Conservation (phyloP, 2,329 filamentous ascomycete genomes). For the Colletotrichum coccodes region DNA sequence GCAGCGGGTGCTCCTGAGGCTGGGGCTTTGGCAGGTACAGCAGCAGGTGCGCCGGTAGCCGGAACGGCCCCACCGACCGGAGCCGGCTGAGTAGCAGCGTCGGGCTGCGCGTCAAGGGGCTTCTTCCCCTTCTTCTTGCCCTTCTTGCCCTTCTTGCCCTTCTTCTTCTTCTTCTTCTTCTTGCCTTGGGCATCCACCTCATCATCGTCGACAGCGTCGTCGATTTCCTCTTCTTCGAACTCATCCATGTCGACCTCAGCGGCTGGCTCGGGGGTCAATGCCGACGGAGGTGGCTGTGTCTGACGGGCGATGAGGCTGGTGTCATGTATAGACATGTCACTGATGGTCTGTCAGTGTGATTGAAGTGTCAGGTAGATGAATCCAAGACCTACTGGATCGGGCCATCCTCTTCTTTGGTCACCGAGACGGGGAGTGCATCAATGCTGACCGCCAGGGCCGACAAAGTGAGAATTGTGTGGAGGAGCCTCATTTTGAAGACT, state of each 20-base stretch:
- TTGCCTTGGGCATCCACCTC: conserved; percentile 19
- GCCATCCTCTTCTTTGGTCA: conserved; percentile 11
- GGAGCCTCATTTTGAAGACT: conserved; percentile 19
- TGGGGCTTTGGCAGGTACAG: background rate
- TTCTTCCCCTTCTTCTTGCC: conserved; percentile 30
- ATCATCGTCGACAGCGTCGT: background rate
- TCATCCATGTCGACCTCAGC: conserved; percentile 11
- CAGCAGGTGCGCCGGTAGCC: background rate
- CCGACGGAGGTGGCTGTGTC: background rate
- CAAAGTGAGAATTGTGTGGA: conserved; percentile 16
- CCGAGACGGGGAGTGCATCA: conserved; percentile 26
- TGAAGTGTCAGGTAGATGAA: fast-evolving
- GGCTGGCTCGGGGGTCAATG: background rate
- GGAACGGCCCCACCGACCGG: background rate
- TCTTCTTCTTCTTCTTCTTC: conserved; percentile 32
- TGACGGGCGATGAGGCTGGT: conserved; percentile 4
- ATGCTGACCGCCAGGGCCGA: conserved; percentile 32
- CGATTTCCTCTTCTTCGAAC: conserved; percentile 6
- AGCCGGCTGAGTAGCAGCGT: background rate
- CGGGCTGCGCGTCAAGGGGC: background rate
- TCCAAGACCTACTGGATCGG: background rate
- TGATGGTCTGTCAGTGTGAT: background rate
- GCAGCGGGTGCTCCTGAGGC: background rate
- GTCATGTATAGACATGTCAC: conserved; percentile 14
- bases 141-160: conserved; percentile 31